phyloP scores from a whole-genome alignment of 495 filamentous ascomycete genomes.

The Chlorociboria aeruginascens region DNA sequence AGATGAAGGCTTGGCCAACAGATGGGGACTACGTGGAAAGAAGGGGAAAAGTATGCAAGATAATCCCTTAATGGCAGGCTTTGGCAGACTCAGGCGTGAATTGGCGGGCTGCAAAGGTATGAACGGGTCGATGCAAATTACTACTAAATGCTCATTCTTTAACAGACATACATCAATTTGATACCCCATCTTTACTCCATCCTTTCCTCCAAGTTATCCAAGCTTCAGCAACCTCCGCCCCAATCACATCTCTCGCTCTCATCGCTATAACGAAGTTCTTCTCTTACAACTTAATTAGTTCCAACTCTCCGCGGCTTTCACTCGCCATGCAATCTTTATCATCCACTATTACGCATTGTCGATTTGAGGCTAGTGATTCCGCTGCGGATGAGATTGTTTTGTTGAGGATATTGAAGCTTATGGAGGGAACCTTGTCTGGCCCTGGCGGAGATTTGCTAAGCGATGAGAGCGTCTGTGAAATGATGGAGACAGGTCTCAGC shows the following conservation, averaged over 20 bases:
- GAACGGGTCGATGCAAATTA: neutral
- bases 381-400: constrained; percentile 92
- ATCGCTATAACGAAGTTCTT: constrained; percentile 97
- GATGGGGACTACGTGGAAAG: constrained; percentile 91
- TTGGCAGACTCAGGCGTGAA: constrained; percentile 79
- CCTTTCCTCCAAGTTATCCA: constrained; percentile 97
- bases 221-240: constrained; percentile 88
- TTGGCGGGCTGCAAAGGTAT: constrained; percentile 78
- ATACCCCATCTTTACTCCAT: constrained; percentile 80
- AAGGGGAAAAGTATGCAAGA: constrained; percentile 98
- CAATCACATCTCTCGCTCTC: constrained; percentile 88
- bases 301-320: constrained; percentile 69
- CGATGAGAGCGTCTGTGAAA: constrained; percentile 95
- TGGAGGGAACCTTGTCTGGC: constrained; percentile 94
- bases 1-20: constrained; percentile 25
- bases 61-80: constrained; percentile 92
- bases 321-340: constrained; percentile 92
- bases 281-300: constrained; percentile 80
- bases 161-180: constrained; percentile 75
- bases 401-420: constrained; percentile 85
- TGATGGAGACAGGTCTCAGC: constrained; percentile 97
- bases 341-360: constrained; percentile 91
- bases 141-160: constrained; percentile 2
- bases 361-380: constrained; percentile 92
- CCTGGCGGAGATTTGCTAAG: constrained; percentile 84